phyloP scores from a whole-genome alignment of 2,329 filamentous ascomycete genomes.

The Ceratocystis albifundus region DNA sequence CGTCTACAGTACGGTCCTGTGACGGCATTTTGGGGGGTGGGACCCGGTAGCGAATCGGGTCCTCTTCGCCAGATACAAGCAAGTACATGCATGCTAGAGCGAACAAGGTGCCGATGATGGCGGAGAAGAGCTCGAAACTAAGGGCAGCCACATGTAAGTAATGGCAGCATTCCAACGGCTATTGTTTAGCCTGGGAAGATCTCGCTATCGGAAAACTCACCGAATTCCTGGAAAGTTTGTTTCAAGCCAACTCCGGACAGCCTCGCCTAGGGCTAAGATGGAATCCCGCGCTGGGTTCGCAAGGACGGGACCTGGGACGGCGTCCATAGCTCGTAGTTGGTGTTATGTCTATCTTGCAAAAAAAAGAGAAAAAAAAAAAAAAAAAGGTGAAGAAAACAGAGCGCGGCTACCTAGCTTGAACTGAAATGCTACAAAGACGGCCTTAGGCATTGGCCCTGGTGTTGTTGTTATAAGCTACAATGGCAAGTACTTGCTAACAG shows the following conservation, averaged over 20 bases:
- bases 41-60: constrained; percentile 48
- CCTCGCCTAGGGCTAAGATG: constrained; percentile 12
- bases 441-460: neutral
- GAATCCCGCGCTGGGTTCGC: constrained; percentile 18
- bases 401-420: neutral
- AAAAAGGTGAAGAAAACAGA: neutral
- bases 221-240: constrained; percentile 14
- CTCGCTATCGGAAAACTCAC: neutral
- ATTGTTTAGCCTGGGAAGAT: too few species aligned
- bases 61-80: constrained; percentile 29
- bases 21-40: constrained; percentile 50
- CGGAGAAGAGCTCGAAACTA: constrained; percentile 28
- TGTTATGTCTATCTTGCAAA: neutral
- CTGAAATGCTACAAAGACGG: neutral
- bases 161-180: neutral
- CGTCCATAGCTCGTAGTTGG: constrained; percentile 1
- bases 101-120: constrained; percentile 28
- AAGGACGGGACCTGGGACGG: constrained; percentile 6
- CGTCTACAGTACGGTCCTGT: constrained; percentile 45
- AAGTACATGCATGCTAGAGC: constrained; percentile 29
- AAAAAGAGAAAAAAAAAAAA: neutral
- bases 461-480: too few species aligned
- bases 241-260: constrained; percentile 17
- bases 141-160: constrained; percentile 12
- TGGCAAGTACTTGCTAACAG: too few species aligned